A percentile compares a stretch with the other conserved stretches of the same genome.
Conservation (phyloP, 2,329 filamentous ascomycete species). For the Ilyonectria sp. region DNA sequence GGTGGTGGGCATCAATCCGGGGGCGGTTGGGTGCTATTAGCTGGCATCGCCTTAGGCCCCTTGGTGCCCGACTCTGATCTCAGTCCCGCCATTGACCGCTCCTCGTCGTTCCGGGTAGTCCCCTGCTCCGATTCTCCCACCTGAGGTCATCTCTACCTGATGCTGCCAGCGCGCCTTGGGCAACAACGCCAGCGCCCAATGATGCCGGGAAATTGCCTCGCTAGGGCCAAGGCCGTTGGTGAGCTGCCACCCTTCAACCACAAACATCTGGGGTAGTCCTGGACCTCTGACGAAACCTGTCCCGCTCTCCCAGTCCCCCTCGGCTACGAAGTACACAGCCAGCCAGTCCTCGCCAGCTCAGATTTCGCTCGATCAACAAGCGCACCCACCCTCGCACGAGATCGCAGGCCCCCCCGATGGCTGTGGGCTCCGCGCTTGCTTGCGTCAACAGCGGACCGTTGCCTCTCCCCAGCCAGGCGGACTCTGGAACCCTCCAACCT, state of each 20-base stretch:
- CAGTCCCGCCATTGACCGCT: slow-evolving; percentile 52
- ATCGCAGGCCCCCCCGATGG: slow-evolving; percentile 42
- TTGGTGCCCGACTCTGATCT: slow-evolving; percentile 50
- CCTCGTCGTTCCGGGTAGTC: slow-evolving; percentile 52
- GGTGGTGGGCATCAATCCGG: slow-evolving; percentile 49
- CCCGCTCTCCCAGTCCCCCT: slow-evolving; percentile 22
- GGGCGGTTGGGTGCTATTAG: slow-evolving; percentile 47
- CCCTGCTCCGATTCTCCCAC: slow-evolving; percentile 51
- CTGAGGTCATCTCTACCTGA: slow-evolving; percentile 50
- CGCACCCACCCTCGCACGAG: slow-evolving; percentile 42
- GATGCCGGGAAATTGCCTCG: slow-evolving; percentile 46
- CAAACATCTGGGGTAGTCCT: slow-evolving; percentile 50
- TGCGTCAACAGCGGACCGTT: slow-evolving; percentile 45
- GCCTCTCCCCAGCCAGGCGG: slow-evolving; percentile 32
- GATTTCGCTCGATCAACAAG: slow-evolving; percentile 37
- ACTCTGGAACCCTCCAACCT: slow-evolving; percentile 40
- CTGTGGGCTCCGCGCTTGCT: slow-evolving; percentile 43
- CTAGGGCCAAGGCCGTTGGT: slow-evolving; percentile 37
- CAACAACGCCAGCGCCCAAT: slow-evolving; percentile 55
- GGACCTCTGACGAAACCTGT: slow-evolving; percentile 36
- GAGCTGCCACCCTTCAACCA: slow-evolving; percentile 37
- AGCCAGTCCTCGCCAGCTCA: slow-evolving; percentile 32
- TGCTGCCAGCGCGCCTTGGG: slow-evolving; percentile 50
- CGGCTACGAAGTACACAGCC: slow-evolving; percentile 36
- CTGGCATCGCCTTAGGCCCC: slow-evolving; percentile 40